Base-by-base conservation (phyloP, 2,329 filamentous ascomycete species). In the Paecilomyces formosus region DNA sequence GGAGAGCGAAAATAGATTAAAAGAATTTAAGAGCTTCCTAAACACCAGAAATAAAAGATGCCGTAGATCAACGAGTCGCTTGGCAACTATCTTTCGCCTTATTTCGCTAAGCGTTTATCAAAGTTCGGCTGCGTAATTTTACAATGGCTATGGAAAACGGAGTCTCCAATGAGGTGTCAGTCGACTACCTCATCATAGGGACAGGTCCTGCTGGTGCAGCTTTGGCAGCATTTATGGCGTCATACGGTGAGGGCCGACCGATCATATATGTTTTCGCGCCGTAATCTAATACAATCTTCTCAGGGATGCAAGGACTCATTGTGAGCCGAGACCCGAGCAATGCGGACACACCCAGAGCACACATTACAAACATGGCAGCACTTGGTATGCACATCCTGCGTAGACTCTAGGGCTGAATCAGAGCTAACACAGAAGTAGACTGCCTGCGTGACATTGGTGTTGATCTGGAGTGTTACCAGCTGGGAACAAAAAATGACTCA, bases 351-450 rank as follows among this genome's bases (percentile, higher is more conserved):
- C 84, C 84, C 1, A 73, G 84, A 26, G 84, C 83, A 0, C 83
- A 86, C 65, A 83, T 85, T 58, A 85, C 81, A 51, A 87, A 85
- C 65, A 81, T 81, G 68, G 82, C 82, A 0, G 81, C 81, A 0
- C 66, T 82, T n/a, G 67, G 67, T 69, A 49, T 60, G 62, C 62
- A 12, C 12, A 11, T 30, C 11, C n/a, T 18, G 50, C 3, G 18
- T 56, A 26, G 24, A 3, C 6, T 26, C 54, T 8, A 31, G 11
- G 21, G 54, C 2, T 53, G 33, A 28, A 53, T 21, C 55, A 26
- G 24, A 26, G 24, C 24, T 26, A 26, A 26, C 24, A 26, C 6
- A 4, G 3, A 26, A 28, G 26, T 45, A 74, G 84, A 83, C 63
- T 82, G 80, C 64, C 70, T 83, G 1, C 76, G 81, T 7, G 81